Evolutionary conservation across 2,329 filamentous ascomycete genomes (phyloP).

Genomic region (Neopestalotiopsis rosae): DNA sequence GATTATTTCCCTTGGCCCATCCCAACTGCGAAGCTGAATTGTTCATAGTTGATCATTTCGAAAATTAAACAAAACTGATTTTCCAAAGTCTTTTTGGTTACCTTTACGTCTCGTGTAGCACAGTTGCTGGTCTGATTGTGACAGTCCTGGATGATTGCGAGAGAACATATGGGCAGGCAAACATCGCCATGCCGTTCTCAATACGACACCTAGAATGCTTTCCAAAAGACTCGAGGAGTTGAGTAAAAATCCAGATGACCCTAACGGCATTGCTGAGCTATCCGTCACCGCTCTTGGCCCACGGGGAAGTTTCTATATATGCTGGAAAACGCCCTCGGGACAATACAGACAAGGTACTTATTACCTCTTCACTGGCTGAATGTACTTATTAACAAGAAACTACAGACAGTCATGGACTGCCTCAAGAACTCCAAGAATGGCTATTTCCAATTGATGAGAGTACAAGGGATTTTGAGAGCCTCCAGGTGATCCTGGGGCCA

Average conservation of each 20-base stretch:
- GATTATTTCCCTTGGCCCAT: slow-evolving; percentile 5
- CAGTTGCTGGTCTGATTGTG: background rate
- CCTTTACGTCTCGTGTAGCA: background rate
- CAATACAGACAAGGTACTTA: slow-evolving; percentile 34
- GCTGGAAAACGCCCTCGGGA: slow-evolving; percentile 36
- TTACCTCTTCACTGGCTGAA: too few species aligned
- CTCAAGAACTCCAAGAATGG: slow-evolving; percentile 32
- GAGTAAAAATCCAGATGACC: slow-evolving; percentile 27
- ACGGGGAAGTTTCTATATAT: slow-evolving; percentile 35
- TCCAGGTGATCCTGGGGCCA: slow-evolving; percentile 35
- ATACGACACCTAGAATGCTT: slow-evolving; percentile 27
- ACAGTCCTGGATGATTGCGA: background rate
- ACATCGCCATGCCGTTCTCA: slow-evolving; percentile 16
- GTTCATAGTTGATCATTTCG: background rate
- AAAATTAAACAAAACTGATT: background rate
- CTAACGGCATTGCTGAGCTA: slow-evolving; percentile 35
- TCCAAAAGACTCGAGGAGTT: slow-evolving; percentile 31
- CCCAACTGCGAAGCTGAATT: background rate
- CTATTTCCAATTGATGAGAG: slow-evolving; percentile 34
- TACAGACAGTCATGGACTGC: slow-evolving; percentile 34
- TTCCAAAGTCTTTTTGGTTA: background rate
- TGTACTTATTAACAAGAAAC: background rate
- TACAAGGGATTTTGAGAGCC: slow-evolving; percentile 34
- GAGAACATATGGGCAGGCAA: background rate
- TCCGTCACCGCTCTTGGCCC: slow-evolving; percentile 38